Conservation (phyloP, 225 moss, liverwort and hornwort species). For the Takakia lepidozioides region DNA sequence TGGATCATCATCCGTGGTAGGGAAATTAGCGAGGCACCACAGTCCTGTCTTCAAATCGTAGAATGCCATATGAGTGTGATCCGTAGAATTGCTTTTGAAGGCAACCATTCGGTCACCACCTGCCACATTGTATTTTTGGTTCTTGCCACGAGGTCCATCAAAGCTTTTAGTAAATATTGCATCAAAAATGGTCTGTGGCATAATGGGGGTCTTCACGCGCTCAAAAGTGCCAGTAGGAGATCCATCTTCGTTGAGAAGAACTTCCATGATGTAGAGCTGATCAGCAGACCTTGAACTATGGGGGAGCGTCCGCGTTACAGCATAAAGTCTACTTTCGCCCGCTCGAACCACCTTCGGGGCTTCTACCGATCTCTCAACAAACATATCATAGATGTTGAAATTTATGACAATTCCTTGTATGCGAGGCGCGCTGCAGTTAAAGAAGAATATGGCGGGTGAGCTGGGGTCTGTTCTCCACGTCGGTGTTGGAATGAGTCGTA, state of each 20-base stretch:
- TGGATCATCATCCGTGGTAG: not conserved
- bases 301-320: not conserved
- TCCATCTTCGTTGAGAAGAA: not conserved
- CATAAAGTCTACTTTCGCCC: constrained; percentile 3
- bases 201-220: not conserved
- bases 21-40: not conserved
- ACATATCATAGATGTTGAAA: not conserved
- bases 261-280: not conserved
- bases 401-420: not conserved
- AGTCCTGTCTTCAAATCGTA: not conserved
- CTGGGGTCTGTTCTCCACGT: not conserved
- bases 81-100: constrained; percentile 1
- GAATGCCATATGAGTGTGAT: constrained; percentile 1
- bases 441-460: constrained; percentile 2
- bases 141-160: not conserved
- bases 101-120: not conserved
- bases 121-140: not conserved
- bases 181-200: not conserved
- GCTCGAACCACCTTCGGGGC: constrained; percentile 1
- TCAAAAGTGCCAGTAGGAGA: constrained; percentile 1
- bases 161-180: not conserved
- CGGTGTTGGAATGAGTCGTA: not conserved
- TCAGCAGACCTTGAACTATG: too few relatives aligned
- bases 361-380: not conserved
- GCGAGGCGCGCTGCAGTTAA: constrained; percentile 3